A percentile compares a stretch with the other conserved stretches of the same genome.
Evolutionary conservation across 192 early-diverging fungal species (phyloP).

Genomic region (Rhizoclosmatium sp.): DNA sequence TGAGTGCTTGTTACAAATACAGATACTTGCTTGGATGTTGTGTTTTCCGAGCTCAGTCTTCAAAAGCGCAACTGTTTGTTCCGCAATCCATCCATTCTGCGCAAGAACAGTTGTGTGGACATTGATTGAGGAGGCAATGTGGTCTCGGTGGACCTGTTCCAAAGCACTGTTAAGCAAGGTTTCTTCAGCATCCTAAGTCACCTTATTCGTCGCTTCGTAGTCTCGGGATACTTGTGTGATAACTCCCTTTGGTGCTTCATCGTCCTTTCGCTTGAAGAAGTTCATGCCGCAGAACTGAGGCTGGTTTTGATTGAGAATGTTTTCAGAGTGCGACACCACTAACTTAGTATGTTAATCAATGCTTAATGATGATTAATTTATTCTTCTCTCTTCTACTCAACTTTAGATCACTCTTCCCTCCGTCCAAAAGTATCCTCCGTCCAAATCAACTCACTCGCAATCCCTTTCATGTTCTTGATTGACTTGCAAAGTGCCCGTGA

Average conservation of each 20-base stretch:
- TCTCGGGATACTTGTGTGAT: neutral
- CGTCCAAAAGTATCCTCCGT: no score
- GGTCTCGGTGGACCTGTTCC: conserved; percentile 13
- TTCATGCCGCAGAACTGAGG: neutral
- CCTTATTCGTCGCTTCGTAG: conserved; percentile 18
- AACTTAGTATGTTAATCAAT: no score
- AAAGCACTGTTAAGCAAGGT: neutral
- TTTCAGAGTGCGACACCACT: no score
- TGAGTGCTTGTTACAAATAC: no score
- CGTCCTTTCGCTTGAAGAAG: conserved; percentile 5
- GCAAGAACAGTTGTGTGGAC: conserved; percentile 4
- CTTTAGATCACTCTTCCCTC: no score
- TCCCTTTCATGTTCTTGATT: no score
- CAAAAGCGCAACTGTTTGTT: conserved; percentile 14
- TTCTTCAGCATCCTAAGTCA: neutral
- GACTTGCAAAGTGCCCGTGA: no score
- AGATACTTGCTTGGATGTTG: conserved; percentile 2
- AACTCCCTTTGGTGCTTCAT: no score
- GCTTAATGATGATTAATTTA: no score
- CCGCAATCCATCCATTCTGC: conserved; percentile 18
- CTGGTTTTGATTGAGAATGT: no score
- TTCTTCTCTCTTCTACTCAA: no score
- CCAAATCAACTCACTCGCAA: no score
- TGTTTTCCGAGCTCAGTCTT: neutral
- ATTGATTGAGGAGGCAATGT: conserved; percentile 3